Percentiles rank a stretch among this genome's conserved stretches.
phyloP scores from a whole-genome alignment of 2,329 filamentous ascomycete species.

The Zymoseptoria passerinii region DNA sequence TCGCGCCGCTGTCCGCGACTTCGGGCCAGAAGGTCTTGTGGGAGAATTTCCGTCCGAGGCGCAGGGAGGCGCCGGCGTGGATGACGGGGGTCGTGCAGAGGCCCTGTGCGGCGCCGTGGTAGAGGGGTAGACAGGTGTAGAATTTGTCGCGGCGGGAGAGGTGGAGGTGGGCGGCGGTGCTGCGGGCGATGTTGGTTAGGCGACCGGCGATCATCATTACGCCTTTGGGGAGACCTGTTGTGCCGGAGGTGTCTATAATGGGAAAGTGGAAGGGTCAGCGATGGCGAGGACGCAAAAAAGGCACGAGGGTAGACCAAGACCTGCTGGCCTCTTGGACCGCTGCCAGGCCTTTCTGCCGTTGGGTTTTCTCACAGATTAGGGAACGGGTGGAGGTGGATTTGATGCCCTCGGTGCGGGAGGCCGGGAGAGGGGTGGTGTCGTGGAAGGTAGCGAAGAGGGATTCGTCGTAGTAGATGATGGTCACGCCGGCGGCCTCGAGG shows the following conservation, averaged over 20 bases:
- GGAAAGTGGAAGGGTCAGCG: too few relatives aligned
- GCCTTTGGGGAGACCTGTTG: slow-evolving; percentile 43
- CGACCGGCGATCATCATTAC: slow-evolving; percentile 22
- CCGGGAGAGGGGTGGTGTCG: slow-evolving; percentile 21
- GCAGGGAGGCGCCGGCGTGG: slow-evolving; percentile 56
- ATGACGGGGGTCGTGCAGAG: slow-evolving; percentile 50
- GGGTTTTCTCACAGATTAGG: too few relatives aligned
- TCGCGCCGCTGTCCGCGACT: slow-evolving; percentile 59
- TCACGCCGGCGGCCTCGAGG: slow-evolving; percentile 12
- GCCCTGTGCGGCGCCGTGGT: slow-evolving; percentile 70
- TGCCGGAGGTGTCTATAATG: slow-evolving; percentile 77
- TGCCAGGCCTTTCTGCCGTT: too few relatives aligned
- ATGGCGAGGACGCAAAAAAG: too few relatives aligned
- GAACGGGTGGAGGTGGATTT: slow-evolving; percentile 48
- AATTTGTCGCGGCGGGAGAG: slow-evolving; percentile 51
- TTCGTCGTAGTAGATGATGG: slow-evolving; percentile 22
- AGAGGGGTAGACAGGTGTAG: slow-evolving; percentile 64
- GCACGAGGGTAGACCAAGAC: too few relatives aligned
- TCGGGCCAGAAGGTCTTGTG: slow-evolving; percentile 70
- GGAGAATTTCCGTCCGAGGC: slow-evolving; percentile 71
- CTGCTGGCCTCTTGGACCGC: too few relatives aligned
- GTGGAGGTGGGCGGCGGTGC: slow-evolving; percentile 49
- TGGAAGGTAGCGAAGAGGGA: slow-evolving; percentile 10
- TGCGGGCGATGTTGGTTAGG: slow-evolving; percentile 45
- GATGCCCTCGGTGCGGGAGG: slow-evolving; percentile 9